Evolutionary conservation across 2,329 filamentous ascomycete genomes (phyloP).

Genomic region (Madurella mycetomatis): DNA sequence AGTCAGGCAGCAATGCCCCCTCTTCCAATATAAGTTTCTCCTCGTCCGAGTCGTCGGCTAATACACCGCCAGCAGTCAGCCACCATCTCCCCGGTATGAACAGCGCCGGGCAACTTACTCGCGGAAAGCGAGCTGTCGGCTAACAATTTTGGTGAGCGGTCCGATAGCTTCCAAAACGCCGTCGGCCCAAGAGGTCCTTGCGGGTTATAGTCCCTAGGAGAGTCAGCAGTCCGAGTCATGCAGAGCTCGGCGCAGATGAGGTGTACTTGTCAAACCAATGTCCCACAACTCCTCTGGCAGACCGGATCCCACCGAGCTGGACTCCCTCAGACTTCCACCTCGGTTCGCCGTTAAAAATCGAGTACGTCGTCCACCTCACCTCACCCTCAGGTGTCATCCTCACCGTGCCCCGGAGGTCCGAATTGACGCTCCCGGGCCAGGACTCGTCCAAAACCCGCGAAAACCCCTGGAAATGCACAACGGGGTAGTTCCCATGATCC

Average conservation of each 20-base stretch:
- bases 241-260: background rate
- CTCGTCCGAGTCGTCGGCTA: conserved; percentile 18
- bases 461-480: conserved; percentile 64
- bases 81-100: background rate
- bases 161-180: conserved; percentile 71
- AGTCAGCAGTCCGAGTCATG: background rate
- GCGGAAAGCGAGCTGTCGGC: conserved; percentile 28
- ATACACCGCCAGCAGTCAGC: conserved; percentile 6
- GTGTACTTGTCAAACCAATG: conserved; percentile 71
- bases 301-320: conserved; percentile 64
- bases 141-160: conserved; percentile 37
- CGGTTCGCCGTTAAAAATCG: conserved; percentile 59
- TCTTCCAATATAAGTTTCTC: conserved; percentile 19
- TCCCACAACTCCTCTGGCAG: conserved; percentile 64
- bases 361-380: conserved; percentile 69
- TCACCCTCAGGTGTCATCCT: conserved; percentile 65
- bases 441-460: conserved; percentile 58
- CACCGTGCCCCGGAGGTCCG: conserved; percentile 59
- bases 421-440: conserved; percentile 67
- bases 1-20: background rate
- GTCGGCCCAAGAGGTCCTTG: conserved; percentile 70
- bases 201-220: conserved; percentile 55
- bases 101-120: conserved; percentile 13
- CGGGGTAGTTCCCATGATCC: conserved; percentile 54
- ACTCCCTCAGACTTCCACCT: conserved; percentile 74